These are phyloP conservation scores for Suillus plorans DNA, from an alignment of 768 basidiomycete species.

Conservation along the genomic window DNA sequence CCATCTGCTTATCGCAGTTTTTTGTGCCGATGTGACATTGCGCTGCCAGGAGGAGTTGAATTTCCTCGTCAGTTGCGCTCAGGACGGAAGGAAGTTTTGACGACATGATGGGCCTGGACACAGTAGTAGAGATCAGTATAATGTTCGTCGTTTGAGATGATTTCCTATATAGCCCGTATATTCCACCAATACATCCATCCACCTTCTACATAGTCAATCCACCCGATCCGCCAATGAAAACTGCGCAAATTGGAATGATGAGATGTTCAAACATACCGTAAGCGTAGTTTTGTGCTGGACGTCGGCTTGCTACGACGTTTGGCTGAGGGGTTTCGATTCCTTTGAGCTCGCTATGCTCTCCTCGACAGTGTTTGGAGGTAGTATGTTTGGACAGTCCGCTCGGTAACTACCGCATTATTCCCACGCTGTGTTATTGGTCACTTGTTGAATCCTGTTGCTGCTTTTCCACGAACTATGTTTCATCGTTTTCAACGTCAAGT, in stretches of 20 bases:
- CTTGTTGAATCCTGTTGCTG: not conserved
- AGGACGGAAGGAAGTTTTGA: conserved; percentile 95
- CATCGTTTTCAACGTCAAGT: not conserved
- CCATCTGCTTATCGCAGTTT: conserved; percentile 99
- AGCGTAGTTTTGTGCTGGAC: conserved; percentile 34
- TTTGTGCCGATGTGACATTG: conserved; percentile 97
- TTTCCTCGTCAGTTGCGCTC: conserved; percentile 95
- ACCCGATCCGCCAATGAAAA: conserved; percentile 17
- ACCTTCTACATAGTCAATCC: conserved; percentile 24
- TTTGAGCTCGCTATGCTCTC: conserved; percentile 19
- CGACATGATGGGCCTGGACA: conserved; percentile 44
- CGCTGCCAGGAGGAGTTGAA: conserved; percentile 90
- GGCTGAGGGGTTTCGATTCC: conserved; percentile 29
- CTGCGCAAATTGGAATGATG: conserved; percentile 6
- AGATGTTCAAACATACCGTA: conserved; percentile 38
- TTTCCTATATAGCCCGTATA: conserved; percentile 14
- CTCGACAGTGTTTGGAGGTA: conserved; percentile 11
- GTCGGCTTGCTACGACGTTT: conserved; percentile 43
- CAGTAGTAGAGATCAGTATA: not conserved
- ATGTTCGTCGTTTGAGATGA: conserved; percentile 19
- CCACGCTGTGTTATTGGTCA: conserved; percentile 12
- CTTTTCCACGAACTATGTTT: not conserved
- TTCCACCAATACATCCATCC: conserved; percentile 41
- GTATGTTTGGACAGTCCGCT: conserved; percentile 14
- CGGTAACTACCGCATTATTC: conserved; percentile 25